Conservation (phyloP, 164 flowering plant species). For the Piper longum region DNA sequence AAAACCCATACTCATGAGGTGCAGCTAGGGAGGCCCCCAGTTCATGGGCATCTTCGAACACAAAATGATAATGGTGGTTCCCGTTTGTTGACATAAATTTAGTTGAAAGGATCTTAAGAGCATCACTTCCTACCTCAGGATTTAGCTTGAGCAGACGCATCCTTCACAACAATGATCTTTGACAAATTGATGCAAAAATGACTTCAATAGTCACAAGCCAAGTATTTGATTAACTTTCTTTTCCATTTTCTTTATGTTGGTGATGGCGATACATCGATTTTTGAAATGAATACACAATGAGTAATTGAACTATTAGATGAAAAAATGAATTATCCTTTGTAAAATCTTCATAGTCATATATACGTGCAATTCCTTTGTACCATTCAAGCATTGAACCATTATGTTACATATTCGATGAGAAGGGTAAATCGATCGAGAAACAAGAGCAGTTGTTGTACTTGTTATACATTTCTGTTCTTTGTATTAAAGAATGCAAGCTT, state of each 20-base stretch:
- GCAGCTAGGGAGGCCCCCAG: slow-evolving; percentile 57
- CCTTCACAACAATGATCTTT: not conserved
- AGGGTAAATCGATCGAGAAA: too few species aligned
- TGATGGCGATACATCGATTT: not conserved
- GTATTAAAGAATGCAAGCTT: too few species aligned
- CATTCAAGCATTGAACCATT: too few species aligned
- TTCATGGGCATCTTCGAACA: slow-evolving; percentile 42
- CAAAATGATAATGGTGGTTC: slow-evolving; percentile 89
- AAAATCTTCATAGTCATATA: too few species aligned
- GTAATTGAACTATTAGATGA: too few species aligned
- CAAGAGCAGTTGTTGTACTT: too few species aligned
- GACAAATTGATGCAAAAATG: not conserved
- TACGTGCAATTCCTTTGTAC: too few species aligned
- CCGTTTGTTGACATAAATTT: slow-evolving; percentile 40
- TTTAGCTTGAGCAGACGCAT: not conserved
- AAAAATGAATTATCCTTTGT: too few species aligned
- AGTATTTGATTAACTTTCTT: not conserved
- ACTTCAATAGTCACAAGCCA: not conserved
- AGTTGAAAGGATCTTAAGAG: not conserved
- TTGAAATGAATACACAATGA: too few species aligned
- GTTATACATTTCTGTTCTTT: too few species aligned
- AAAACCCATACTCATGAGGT: slow-evolving; percentile 84
- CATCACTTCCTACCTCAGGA: not conserved
- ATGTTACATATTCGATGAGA: too few species aligned
- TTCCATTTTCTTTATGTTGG: not conserved